Base-by-base conservation (phyloP, 1,284 basidiomycete species). In the Erythrobasidium hasegawianum region DNA sequence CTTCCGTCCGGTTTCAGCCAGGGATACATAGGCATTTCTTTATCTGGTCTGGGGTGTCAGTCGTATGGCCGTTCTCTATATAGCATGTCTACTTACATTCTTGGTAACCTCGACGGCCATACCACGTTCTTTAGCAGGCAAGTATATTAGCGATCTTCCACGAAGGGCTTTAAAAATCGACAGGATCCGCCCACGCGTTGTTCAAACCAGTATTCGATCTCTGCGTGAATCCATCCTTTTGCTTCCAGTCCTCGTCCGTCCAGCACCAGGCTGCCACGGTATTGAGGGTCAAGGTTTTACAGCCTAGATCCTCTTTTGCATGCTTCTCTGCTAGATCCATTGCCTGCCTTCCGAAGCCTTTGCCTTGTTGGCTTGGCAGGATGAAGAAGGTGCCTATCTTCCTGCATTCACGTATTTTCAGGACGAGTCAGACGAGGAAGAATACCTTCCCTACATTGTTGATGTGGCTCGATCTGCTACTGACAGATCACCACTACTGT, bases 331-430 rank as follows among this genome's bases (percentile, higher is more conserved):
- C 45, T 20, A 49, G 27, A 18, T 56, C 29, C 20, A 68, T 41
- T 4, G 59, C 66, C 20, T 40, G 13, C 4, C 53, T 54, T 39
- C 59, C 66, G 45, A 45, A 57, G 8, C 66, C 58, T 27, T 49
- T 55, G 16, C 66, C 59, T 57, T 68, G 60, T 39, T 62, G 50
- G 33, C 50, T 56, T 20, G 29, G 33, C 14, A 68, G 52, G 3
- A 68, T 59, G 45, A 49, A 68, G 33, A 68, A 53, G 1, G 66
- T 64, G 16, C 59, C 41, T 24, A 68, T 45, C 13, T 45, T 57
- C 2, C 62, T 65, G 56, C n/a, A 33, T 41, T n/a, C n/a, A n/a
- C n/a, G n/a, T n/a, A n/a, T n/a, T n/a, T n/a, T n/a, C n/a, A n/a
- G n/a, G n/a, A n/a, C n/a, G n/a, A n/a, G n/a, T 16, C 26, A 2